phyloP scores from a whole-genome alignment of 2,329 filamentous ascomycete genomes.

The Fusarium tjaetaba region DNA sequence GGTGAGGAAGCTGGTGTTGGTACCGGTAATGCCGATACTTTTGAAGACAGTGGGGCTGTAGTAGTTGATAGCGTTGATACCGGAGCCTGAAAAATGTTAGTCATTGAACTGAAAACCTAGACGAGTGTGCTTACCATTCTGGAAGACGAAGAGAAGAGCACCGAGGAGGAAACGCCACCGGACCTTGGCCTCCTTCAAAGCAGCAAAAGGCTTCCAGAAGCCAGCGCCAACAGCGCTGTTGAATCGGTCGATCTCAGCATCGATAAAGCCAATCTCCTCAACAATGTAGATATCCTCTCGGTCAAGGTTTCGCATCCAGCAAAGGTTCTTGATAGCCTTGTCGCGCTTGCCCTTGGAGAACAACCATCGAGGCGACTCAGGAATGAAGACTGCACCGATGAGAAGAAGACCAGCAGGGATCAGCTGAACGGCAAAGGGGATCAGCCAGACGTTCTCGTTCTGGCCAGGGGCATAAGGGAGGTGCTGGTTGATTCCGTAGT shows the following conservation, averaged over 20 bases:
- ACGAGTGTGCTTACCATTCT: slow-evolving; percentile 66
- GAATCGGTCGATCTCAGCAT: slow-evolving; percentile 74
- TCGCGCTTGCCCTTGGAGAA: slow-evolving; percentile 70
- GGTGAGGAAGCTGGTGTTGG: slow-evolving; percentile 61
- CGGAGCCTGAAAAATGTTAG: slow-evolving; percentile 50
- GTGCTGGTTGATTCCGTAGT: slow-evolving; percentile 68
- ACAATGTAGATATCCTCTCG: slow-evolving; percentile 71
- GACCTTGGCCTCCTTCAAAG: slow-evolving; percentile 65
- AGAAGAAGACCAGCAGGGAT: slow-evolving; percentile 73
- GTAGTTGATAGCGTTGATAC: slow-evolving; percentile 85
- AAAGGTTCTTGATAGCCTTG: slow-evolving; percentile 66
- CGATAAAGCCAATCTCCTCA: slow-evolving; percentile 77
- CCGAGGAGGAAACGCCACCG: slow-evolving; percentile 79
- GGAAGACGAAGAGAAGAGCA: slow-evolving; percentile 79
- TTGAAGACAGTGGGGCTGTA: slow-evolving; percentile 63
- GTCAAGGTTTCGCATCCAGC: slow-evolving; percentile 71
- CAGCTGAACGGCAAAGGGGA: slow-evolving; percentile 73
- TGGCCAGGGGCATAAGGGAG: slow-evolving; percentile 53
- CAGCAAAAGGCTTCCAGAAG: slow-evolving; percentile 78
- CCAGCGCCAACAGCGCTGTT: slow-evolving; percentile 71
- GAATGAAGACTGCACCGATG: slow-evolving; percentile 67
- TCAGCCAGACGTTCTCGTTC: slow-evolving; percentile 64
- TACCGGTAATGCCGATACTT: slow-evolving; percentile 58
- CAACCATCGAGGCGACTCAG: slow-evolving; percentile 76
- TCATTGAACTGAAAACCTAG: neutral